Percentiles rank a stretch among this genome's conserved stretches.
phyloP scores from a whole-genome alignment of 192 early-diverging fungal species.

The Coemansia sp. region DNA sequence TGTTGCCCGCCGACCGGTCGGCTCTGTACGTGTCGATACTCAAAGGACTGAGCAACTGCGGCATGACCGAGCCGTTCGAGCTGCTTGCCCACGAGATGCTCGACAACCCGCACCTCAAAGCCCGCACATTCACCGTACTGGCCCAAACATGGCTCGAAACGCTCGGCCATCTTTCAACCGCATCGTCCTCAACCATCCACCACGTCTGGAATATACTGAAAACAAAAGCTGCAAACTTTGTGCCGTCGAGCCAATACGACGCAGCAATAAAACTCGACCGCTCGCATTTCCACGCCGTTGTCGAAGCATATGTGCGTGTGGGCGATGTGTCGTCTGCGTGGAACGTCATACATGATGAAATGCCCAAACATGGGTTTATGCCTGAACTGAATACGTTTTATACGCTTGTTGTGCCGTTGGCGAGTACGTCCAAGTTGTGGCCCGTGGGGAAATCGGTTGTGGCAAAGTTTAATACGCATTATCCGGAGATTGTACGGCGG shows the following conservation, averaged over 20 bases:
- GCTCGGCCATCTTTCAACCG: conserved; percentile 6
- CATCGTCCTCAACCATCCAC: conserved; percentile 31
- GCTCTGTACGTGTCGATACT: conserved; percentile 31
- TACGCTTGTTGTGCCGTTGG: conserved; percentile 38
- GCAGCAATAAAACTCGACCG: conserved; percentile 20
- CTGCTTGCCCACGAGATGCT: conserved; percentile 32
- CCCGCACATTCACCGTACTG: conserved; percentile 21
- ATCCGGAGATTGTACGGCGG: conserved; percentile 24
- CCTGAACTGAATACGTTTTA: conserved; percentile 37
- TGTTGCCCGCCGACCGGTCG: conserved; percentile 3
- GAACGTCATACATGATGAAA: conserved; percentile 34
- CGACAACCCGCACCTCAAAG: conserved; percentile 11
- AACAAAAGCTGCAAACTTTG: conserved; percentile 1
- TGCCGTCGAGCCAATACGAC: background rate
- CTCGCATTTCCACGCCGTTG: conserved; percentile 42
- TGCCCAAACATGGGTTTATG: conserved; percentile 21
- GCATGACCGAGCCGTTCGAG: conserved; percentile 26
- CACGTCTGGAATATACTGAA: conserved; percentile 27
- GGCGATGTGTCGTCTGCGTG: conserved; percentile 42
- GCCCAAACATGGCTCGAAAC: conserved; percentile 45
- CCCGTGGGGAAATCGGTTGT: conserved; percentile 41
- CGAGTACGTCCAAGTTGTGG: background rate
- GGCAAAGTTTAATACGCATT: conserved; percentile 27
- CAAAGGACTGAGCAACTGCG: conserved; percentile 29
- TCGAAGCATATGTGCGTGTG: conserved; percentile 46